Base-by-base conservation (phyloP, 345 rosid genomes). In the Bruguiera parviflora region DNA sequence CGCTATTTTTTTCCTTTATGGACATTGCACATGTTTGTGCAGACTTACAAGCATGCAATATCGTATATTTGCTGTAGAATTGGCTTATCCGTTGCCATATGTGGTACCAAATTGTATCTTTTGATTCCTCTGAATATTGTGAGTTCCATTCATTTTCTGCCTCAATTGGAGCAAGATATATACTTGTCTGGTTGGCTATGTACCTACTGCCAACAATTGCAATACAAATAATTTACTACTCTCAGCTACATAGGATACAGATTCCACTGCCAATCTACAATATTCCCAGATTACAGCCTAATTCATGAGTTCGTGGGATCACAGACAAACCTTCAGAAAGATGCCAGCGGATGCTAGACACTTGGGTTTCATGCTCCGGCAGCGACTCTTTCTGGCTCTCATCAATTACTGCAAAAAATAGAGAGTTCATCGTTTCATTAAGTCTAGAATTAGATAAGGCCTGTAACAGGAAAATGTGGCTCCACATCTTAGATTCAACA, bases 301-400 rank as follows among this genome's bases (percentile, higher is more conserved):
- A 35, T 46, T 5, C 20, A n/a, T 10, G 2, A 58, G 66, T 53
- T 11, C 18, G 46, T 20, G 22, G 37, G 33, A 55, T 52, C 25
- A 58, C 29, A 52, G 39, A 67, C 78, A 27, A 59, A 88, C 97
- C 95, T 91, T 89, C 76, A 19, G 95, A 82, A 57, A 94, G 87
- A 86, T 91, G 98, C 96, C 96, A 94, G 24, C 97, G 86, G 67
- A 94, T 82, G 72, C 86, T 91, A 67, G 97, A 84, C 63, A 91
- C 73, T 75, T 79, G 96, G 51, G 89, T 85, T 83, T 91, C 97
- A 69, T 86, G 92, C 85, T 87, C 97, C 0, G 90, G 87, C 69
- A 88, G 73, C 0, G 89, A 77, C 56, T 94, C 97, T 70, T 87
- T 91, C 81, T 83, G 81, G 81, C 78, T 83, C 68, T 87, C 89